Conservation (phyloP, 129 eudicot genomes). For the Centella asiatica region DNA sequence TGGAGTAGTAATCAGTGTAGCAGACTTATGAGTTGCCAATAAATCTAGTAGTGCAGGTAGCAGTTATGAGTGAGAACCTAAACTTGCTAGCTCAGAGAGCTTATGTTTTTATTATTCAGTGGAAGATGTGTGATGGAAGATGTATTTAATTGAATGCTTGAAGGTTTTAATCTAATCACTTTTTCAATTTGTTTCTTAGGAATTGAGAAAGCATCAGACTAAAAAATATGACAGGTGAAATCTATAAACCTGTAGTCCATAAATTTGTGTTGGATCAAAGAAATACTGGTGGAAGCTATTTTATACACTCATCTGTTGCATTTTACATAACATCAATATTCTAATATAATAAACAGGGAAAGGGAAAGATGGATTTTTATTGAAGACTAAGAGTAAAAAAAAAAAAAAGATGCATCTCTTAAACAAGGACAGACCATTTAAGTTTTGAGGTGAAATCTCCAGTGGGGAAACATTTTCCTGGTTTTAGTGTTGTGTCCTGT, state of each 20-base stretch:
- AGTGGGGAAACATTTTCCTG: conserved; percentile 15
- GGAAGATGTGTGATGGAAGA: background rate
- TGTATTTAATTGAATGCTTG: background rate
- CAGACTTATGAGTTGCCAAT: background rate
- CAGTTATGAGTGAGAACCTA: background rate
- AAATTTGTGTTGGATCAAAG: background rate
- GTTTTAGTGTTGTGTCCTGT: conserved; percentile 6
- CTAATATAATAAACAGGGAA: background rate
- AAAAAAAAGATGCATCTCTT: background rate
- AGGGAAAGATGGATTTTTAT: background rate
- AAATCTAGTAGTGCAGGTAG: background rate
- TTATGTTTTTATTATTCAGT: background rate
- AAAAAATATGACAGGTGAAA: too few species aligned
- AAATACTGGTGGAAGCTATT: background rate
- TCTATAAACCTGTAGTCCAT: too few species aligned
- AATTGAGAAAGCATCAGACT: too few species aligned
- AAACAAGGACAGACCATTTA: conserved; percentile 8
- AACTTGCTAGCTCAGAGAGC: background rate
- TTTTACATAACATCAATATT: background rate
- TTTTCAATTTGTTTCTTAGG: too few species aligned
- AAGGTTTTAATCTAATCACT: background rate
- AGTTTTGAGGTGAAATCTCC: conserved; percentile 25
- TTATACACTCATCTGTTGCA: background rate
- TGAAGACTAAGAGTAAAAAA: conserved; percentile 8
- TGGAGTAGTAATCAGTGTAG: background rate